Percentiles rank a stretch among this genome's conserved stretches.
Conservation (phyloP, 2,329 filamentous ascomycete species). For the Phaeoacremonium minimum region DNA sequence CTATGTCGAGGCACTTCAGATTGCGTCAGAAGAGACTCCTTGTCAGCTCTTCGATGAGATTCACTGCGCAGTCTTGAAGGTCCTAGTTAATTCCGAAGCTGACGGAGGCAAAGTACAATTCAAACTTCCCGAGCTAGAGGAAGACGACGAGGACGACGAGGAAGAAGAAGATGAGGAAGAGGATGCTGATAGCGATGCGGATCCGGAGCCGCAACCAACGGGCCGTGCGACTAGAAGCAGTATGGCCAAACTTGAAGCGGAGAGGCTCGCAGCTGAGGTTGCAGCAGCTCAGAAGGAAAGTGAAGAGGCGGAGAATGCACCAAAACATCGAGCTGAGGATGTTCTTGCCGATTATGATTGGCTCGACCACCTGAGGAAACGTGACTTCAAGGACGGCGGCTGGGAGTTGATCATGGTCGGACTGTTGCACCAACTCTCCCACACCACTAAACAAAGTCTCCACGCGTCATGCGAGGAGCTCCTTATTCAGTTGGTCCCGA, state of each 20-base stretch:
- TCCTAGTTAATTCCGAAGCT: conserved; percentile 71
- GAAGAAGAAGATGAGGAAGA: conserved; percentile 57
- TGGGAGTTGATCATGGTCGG: conserved; percentile 92
- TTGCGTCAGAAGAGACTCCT: conserved; percentile 66
- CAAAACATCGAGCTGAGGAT: conserved; percentile 68
- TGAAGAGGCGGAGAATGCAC: conserved; percentile 39
- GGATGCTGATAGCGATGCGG: conserved; percentile 52
- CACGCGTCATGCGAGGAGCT: conserved; percentile 74
- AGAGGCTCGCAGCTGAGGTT: conserved; percentile 58
- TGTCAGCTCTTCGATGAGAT: conserved; percentile 87
- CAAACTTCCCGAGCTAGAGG: conserved; percentile 69
- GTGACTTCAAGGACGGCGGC: conserved; percentile 81
- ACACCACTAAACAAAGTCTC: conserved; percentile 64
- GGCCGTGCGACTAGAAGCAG: conserved; percentile 80
- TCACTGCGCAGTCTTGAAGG: conserved; percentile 86
- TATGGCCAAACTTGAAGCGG: conserved; percentile 74
- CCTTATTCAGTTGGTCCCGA: conserved; percentile 74
- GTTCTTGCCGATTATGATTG: conserved; percentile 73
- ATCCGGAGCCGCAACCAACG: conserved; percentile 64
- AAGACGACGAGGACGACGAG: conserved; percentile 65
- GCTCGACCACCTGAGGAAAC: conserved; percentile 77
- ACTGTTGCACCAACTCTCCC: conserved; percentile 78
- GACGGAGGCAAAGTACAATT: conserved; percentile 78
- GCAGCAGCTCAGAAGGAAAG: conserved; percentile 48
- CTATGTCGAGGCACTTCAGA: conserved; percentile 81